Evolutionary conservation across 148 eudicot species (phyloP).

Genomic region (Rheum nobile): DNA sequence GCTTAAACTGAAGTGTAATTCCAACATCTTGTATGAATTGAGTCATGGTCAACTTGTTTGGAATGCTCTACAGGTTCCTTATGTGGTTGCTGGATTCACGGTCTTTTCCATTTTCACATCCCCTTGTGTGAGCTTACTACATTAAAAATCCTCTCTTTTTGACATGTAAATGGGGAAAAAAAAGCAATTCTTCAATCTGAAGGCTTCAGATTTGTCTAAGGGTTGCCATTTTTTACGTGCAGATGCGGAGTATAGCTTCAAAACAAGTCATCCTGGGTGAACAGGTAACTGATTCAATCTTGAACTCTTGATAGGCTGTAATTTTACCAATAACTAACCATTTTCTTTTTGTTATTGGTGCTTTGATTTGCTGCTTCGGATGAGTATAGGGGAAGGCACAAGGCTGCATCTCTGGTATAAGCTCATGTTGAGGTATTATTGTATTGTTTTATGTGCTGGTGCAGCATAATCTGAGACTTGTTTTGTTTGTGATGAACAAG

Average conservation of each 20-base stretch:
- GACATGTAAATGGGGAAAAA: too few relatives aligned
- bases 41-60: not conserved
- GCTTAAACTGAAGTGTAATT: not conserved
- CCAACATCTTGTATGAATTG: not conserved
- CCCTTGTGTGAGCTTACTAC: slow-evolving; percentile 50
- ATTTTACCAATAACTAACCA: not conserved
- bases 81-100: slow-evolving; percentile 31
- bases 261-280: slow-evolving; percentile 50
- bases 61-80: slow-evolving; percentile 43
- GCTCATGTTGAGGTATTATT: too few relatives aligned
- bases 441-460: too few relatives aligned
- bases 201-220: not conserved
- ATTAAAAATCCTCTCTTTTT: not conserved
- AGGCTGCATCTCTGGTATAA: slow-evolving; percentile 68
- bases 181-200: not conserved
- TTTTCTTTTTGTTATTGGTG: too few relatives aligned
- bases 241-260: slow-evolving; percentile 66
- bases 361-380: too few relatives aligned
- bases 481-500: too few relatives aligned
- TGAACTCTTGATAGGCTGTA: not conserved
- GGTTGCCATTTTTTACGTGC: slow-evolving; percentile 10
- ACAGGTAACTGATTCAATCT: not conserved
- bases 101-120: slow-evolving; percentile 30
- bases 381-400: slow-evolving; percentile 51
- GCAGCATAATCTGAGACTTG: too few relatives aligned